Evolutionary conservation across 2,329 filamentous ascomycete species (phyloP), one percentile per base, ranked within the genome.

Genomic region (Beauveria rudraprayagi): DNA sequence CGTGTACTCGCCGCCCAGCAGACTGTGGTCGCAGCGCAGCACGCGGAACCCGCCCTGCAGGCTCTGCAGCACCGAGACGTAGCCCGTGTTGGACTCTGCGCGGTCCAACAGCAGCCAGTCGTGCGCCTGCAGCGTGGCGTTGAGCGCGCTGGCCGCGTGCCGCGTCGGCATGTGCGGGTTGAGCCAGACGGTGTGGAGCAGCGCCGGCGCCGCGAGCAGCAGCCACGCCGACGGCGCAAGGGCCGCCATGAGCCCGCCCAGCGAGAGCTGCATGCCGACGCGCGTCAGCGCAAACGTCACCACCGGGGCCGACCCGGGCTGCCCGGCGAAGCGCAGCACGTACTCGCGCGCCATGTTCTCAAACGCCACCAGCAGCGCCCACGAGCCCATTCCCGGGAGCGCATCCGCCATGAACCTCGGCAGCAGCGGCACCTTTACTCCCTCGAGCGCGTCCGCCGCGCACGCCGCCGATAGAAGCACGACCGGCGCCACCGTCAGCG

Each of bases 1-100:
- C 14, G 88, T 82, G 93, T 93, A 99, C 74, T 97, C 90, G 41
- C 94, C 94, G 46, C 94, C 94, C 1, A 99, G 81, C 37, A 99
- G 80, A 69, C 92, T 96, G 73, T 99, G 94, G 69, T 97, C 94
- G 72, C 92, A 97, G 63, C 94, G 85, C 80, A 99, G 84, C 17
- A 92, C 85, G 1, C 92, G 84, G 74, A 90, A 97, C 1, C 86
- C 83, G 44, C 84, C 79, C 5, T 86, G 75, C 8, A 80, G 70
- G 70, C 86, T 94, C 66, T 99, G 90, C 28, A 97, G 72, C 1
- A 99, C 90, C 0, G 93, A 96, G 48, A 99, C 80, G 70, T 99
- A 97, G 7, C 94, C 94, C 0, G 94, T 97, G 54, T 89, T 74
- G 0, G 92, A 96, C 73, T 97, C 94, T 65, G 84, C 81, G 11